Conservation (phyloP, 805 yeast species). For the Millerozyma miso region DNA sequence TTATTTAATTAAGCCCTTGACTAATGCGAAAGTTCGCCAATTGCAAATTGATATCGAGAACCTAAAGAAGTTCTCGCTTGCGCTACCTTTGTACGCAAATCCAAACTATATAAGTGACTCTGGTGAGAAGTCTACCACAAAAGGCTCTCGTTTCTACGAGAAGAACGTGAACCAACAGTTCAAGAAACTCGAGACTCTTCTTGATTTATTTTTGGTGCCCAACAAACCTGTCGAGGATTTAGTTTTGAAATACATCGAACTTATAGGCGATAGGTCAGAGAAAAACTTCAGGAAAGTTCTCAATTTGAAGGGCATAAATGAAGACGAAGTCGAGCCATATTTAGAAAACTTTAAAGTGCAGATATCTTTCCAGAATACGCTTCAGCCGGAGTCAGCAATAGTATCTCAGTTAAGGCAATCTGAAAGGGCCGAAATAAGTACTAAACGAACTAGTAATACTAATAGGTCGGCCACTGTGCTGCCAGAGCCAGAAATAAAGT, state of each 20-base stretch:
- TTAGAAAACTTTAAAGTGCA: conserved; percentile 36
- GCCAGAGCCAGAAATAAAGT: conserved; percentile 14
- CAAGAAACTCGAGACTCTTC: conserved; percentile 51
- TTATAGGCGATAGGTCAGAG: conserved; percentile 61
- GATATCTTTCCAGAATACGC: conserved; percentile 21
- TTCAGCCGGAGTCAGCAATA: conserved; percentile 27
- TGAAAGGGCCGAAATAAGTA: conserved; percentile 4
- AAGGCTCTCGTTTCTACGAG: conserved; percentile 17
- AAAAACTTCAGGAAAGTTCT: conserved; percentile 63
- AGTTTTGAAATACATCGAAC: conserved; percentile 59
- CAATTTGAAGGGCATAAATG: conserved; percentile 53
- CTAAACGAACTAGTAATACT: neutral
- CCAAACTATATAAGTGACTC: conserved; percentile 26
- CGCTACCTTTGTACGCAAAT: conserved; percentile 39
- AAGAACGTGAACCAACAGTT: conserved; percentile 43
- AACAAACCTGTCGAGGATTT: conserved; percentile 58
- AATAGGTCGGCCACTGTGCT: conserved; percentile 3
- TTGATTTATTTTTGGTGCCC: conserved; percentile 64
- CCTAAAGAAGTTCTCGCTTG: conserved; percentile 51
- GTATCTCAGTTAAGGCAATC: conserved; percentile 30
- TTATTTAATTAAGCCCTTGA: conserved; percentile 61
- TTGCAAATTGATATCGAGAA: conserved; percentile 67
- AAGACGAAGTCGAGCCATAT: conserved; percentile 24
- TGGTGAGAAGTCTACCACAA: conserved; percentile 12
- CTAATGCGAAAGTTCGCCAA: conserved; percentile 72